Conservation (phyloP, 192 early-diverging fungal genomes). For the Allomyces macrogynus region DNA sequence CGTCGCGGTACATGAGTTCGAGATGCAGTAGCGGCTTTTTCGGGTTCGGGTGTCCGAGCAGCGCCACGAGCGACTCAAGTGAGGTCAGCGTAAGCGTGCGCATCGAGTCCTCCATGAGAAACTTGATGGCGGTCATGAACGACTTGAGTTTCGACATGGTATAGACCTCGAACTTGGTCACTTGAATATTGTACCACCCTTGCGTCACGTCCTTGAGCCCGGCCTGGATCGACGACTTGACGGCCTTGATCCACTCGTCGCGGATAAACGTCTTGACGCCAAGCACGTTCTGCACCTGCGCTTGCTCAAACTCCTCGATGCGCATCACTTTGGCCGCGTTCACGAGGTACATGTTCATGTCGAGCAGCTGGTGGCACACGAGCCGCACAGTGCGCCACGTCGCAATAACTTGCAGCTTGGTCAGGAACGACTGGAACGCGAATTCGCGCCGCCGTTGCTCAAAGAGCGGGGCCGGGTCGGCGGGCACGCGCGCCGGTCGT, state of each 20-base stretch:
- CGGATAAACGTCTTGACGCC: constrained; percentile 25
- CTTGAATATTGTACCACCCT: constrained; percentile 44
- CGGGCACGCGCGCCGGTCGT: neutral
- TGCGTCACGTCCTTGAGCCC: constrained; percentile 43
- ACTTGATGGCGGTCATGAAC: constrained; percentile 39
- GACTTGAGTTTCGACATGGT: constrained; percentile 30
- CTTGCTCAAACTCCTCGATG: constrained; percentile 37
- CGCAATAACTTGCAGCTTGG: constrained; percentile 26
- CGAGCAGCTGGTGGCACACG: constrained; percentile 25
- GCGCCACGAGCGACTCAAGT: neutral
- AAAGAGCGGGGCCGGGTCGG: neutral
- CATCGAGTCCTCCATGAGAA: constrained; percentile 41
- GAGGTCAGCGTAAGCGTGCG: constrained; percentile 12
- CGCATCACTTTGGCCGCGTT: constrained; percentile 30
- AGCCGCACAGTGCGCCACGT: constrained; percentile 26
- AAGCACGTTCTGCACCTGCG: constrained; percentile 25
- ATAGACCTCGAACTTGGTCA: constrained; percentile 38
- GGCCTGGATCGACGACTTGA: constrained; percentile 23
- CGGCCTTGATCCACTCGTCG: constrained; percentile 28
- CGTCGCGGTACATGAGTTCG: constrained; percentile 29
- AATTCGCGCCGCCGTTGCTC: constrained; percentile 10
- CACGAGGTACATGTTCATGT: neutral
- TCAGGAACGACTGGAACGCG: constrained; percentile 29
- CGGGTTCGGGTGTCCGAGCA: neutral
- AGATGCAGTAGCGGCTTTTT: constrained; percentile 28